Percentiles rank a stretch among this genome's conserved stretches.
Evolutionary conservation across 2,329 filamentous ascomycete species (phyloP).

Genomic region (Madurella mycetomatis): DNA sequence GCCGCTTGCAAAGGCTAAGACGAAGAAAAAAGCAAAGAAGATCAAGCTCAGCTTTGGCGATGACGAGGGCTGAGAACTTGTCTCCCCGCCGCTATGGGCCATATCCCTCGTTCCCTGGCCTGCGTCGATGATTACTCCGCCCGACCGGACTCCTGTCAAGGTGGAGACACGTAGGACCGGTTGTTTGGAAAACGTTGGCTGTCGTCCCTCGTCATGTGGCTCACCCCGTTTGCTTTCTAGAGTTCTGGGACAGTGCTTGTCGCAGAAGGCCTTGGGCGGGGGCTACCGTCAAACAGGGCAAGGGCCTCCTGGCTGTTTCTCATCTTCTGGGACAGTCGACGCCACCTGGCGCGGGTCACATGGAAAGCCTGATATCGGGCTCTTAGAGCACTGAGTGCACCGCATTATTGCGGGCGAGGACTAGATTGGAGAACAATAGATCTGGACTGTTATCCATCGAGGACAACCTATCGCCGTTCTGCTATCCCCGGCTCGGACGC

Average conservation of each 20-base stretch:
- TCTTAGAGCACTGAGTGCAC: constrained; percentile 92
- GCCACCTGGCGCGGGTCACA: constrained; percentile 87
- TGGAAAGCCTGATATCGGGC: constrained; percentile 96
- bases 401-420: no score
- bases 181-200: no score
- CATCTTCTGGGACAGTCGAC: constrained; percentile 89
- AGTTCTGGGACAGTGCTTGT: constrained; percentile 92
- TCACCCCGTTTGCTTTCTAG: constrained; percentile 79
- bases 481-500: no score
- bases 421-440: no score
- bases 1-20: constrained; percentile 11
- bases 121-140: no score
- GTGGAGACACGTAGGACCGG: no score
- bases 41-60: constrained; percentile 66
- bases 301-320: constrained; percentile 81
- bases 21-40: constrained; percentile 56
- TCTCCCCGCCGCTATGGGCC: no score
- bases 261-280: constrained; percentile 89
- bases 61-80: constrained; percentile 43
- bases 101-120: no score
- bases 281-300: constrained; percentile 71
- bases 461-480: no score
- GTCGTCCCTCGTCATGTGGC: constrained; percentile 65
- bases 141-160: no score
- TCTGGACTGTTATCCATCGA: no score